Evolutionary conservation across 1,139 yeast genomes (phyloP).

Genomic region (Suhomyces wounanorum): DNA sequence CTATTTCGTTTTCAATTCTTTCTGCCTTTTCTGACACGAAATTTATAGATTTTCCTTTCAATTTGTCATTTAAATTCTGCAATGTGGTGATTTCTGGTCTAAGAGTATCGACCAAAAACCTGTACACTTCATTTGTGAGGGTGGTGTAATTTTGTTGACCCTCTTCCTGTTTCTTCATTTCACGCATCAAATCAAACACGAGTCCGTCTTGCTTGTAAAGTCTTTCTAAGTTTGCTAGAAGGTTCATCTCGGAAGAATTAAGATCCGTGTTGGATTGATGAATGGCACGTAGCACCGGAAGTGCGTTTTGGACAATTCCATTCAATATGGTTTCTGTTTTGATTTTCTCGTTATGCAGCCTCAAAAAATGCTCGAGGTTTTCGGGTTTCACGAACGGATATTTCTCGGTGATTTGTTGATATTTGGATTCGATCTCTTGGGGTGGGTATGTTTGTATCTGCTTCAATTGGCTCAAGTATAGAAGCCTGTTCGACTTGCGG

Average conservation of each 20-base stretch:
- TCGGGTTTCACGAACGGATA: conserved; percentile 21
- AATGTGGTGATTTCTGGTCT: conserved; percentile 14
- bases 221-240: conserved; percentile 28
- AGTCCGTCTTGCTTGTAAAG: conserved; percentile 17
- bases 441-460: conserved; percentile 19
- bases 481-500: conserved; percentile 29
- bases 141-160: conserved; percentile 11
- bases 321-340: conserved; percentile 30
- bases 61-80: conserved; percentile 9
- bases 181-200: conserved; percentile 19
- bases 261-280: conserved; percentile 32
- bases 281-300: conserved; percentile 36
- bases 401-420: conserved; percentile 14
- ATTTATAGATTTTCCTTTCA: conserved; percentile 5
- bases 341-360: conserved; percentile 23
- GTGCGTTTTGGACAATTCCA: conserved; percentile 27
- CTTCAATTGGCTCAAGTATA: conserved; percentile 30
- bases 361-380: conserved; percentile 24
- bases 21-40: conserved; percentile 3
- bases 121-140: conserved; percentile 17
- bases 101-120: conserved; percentile 12
- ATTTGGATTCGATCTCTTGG: conserved; percentile 16
- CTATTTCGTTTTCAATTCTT: conserved; percentile 18
- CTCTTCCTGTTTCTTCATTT: conserved; percentile 16
- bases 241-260: conserved; percentile 33